Percentiles rank a stretch among this genome's conserved stretches.
phyloP scores from a whole-genome alignment of 345 rosid species.

The Eucalyptus cloeziana region DNA sequence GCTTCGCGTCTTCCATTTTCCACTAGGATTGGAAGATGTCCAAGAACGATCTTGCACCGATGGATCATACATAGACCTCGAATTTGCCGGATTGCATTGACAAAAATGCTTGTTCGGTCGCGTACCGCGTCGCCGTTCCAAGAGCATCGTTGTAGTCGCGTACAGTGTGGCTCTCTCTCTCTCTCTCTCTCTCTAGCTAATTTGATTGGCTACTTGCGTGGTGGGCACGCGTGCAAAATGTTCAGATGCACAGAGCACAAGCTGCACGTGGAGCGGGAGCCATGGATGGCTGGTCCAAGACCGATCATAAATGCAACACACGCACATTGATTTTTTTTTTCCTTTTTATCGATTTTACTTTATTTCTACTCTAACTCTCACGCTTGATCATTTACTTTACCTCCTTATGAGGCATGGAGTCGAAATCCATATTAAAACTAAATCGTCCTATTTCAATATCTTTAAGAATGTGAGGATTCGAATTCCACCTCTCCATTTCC shows the following conservation, averaged over 20 bases:
- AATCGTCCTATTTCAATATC: accelerated
- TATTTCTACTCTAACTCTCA: accelerated
- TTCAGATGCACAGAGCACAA: background rate
- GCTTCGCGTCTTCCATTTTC: background rate
- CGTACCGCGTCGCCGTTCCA: accelerated
- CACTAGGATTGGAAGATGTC: background rate
- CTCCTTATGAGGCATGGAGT: too few relatives aligned
- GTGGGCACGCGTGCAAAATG: background rate
- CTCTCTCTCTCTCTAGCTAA: background rate
- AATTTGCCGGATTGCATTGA: background rate
- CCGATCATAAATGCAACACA: background rate
- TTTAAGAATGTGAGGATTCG: too few relatives aligned
- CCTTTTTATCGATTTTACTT: accelerated
- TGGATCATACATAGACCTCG: background rate
- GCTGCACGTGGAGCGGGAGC: constrained; percentile 8
- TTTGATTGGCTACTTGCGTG: background rate
- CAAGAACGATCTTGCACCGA: background rate
- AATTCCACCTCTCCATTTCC: accelerated
- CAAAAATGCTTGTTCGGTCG: background rate
- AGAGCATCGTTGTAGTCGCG: background rate
- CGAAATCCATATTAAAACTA: accelerated
- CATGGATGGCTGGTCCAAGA: background rate
- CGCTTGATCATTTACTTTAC: background rate
- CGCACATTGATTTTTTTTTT: too few relatives aligned
- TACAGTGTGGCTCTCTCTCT: background rate